Evolutionary conservation across 2,329 filamentous ascomycete species (phyloP).

Genomic region (Chaetomium olivaceum): DNA sequence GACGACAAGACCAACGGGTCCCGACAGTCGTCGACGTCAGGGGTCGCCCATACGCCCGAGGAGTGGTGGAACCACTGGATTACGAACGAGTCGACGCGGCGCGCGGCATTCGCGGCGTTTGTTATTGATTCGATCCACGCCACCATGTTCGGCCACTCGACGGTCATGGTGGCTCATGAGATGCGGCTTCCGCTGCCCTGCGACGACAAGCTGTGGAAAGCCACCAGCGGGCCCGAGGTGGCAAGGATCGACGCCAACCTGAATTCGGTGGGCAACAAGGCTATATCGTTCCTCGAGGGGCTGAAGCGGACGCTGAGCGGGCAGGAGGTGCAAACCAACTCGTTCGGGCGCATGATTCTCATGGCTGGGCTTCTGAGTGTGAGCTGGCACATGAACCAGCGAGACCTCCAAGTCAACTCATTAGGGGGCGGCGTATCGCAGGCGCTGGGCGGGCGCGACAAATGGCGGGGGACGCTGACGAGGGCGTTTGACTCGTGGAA

Average conservation of each 20-base stretch:
- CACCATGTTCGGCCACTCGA: slow-evolving; percentile 96
- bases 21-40: slow-evolving; percentile 62
- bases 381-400: slow-evolving; percentile 96
- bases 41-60: slow-evolving; percentile 68
- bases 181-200: slow-evolving; percentile 89
- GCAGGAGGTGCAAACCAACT: slow-evolving; percentile 85
- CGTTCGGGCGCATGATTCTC: slow-evolving; percentile 87
- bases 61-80: slow-evolving; percentile 98
- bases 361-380: slow-evolving; percentile 94
- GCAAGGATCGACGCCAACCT: slow-evolving; percentile 79
- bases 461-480: slow-evolving; percentile 84
- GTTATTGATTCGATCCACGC: slow-evolving; percentile 94
- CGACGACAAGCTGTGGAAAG: slow-evolving; percentile 90
- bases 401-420: slow-evolving; percentile 88
- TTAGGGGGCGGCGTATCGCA: slow-evolving; percentile 71
- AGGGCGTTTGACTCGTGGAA: slow-evolving; percentile 94
- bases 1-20: slow-evolving; percentile 60
- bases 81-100: slow-evolving; percentile 83
- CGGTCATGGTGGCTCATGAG: slow-evolving; percentile 95
- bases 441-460: slow-evolving; percentile 81
- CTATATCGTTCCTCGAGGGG: slow-evolving; percentile 84
- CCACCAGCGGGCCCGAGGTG: slow-evolving; percentile 83
- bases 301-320: slow-evolving; percentile 85
- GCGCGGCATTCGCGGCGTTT: slow-evolving; percentile 91
- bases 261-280: slow-evolving; percentile 77